phyloP scores from a whole-genome alignment of 495 filamentous ascomycete genomes.

The Penicillium samsonianum region DNA sequence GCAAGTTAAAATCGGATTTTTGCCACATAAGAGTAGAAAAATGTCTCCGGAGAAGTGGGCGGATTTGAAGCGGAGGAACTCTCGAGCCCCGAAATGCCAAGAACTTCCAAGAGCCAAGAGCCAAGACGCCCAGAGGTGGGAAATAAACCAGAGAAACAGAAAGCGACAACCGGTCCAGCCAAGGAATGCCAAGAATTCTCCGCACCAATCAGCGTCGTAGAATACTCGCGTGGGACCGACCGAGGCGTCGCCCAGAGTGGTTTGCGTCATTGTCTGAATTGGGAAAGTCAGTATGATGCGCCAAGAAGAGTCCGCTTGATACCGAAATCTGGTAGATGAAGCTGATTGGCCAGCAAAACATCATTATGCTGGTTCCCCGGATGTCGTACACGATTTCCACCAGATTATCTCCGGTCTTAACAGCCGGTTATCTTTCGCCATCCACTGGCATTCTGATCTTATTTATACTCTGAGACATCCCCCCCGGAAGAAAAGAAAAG shows the following conservation, averaged over 20 bases:
- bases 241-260: slow-evolving; percentile 30
- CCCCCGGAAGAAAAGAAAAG: slow-evolving; percentile 7
- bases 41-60: slow-evolving; percentile 12
- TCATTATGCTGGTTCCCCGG: slow-evolving; percentile 18
- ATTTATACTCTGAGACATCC: slow-evolving; percentile 24
- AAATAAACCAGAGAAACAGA: neutral
- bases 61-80: slow-evolving; percentile 32
- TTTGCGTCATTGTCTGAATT: slow-evolving; percentile 31
- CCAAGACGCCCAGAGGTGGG: slow-evolving; percentile 19
- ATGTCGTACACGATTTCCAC: slow-evolving; percentile 2
- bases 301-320: slow-evolving; percentile 23
- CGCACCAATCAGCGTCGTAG: slow-evolving; percentile 22
- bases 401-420: slow-evolving; percentile 14
- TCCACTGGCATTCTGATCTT: slow-evolving; percentile 9
- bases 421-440: slow-evolving; percentile 20
- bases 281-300: slow-evolving; percentile 1
- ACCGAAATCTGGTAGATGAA: slow-evolving; percentile 10
- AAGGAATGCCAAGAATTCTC: slow-evolving; percentile 7
- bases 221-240: slow-evolving; percentile 24
- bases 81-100: slow-evolving; percentile 38
- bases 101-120: slow-evolving; percentile 24
- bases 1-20: neutral
- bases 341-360: slow-evolving; percentile 15
- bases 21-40: neutral
- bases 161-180: neutral